Conservation (phyloP, 768 basidiomycete species). For the Dioszegia aurantiaca region DNA sequence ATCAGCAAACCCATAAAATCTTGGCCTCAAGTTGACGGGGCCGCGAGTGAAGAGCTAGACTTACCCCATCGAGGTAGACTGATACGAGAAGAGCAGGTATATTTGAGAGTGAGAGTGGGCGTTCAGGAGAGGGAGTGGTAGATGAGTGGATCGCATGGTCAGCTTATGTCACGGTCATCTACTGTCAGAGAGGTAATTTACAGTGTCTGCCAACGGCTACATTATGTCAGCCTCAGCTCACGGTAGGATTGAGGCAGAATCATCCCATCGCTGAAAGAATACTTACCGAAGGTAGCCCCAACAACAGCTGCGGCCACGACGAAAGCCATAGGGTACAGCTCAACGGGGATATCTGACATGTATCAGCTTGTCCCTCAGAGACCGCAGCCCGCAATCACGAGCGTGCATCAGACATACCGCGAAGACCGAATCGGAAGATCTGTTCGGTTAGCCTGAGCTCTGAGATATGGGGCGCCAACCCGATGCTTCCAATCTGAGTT, state of each 20-base stretch:
- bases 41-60: conserved; percentile 11
- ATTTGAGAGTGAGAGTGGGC: not conserved
- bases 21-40: no score
- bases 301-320: conserved; percentile 45
- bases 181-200: no score
- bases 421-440: conserved; percentile 50
- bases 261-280: not conserved
- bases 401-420: conserved; percentile 23
- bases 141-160: not conserved
- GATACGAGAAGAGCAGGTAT: not conserved
- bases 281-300: conserved; percentile 46
- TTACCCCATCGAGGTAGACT: conserved; percentile 47
- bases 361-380: not conserved
- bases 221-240: not conserved
- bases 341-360: conserved; percentile 46
- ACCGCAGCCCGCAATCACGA: not conserved
- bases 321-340: conserved; percentile 51
- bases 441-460: conserved; percentile 14
- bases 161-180: no score
- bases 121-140: not conserved
- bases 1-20: no score
- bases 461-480: no score
- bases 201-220: conserved; percentile 36
- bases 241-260: not conserved
- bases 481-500: no score